Base-by-base conservation (phyloP, 805 yeast genomes). In the Metschnikowia amazonensis region DNA sequence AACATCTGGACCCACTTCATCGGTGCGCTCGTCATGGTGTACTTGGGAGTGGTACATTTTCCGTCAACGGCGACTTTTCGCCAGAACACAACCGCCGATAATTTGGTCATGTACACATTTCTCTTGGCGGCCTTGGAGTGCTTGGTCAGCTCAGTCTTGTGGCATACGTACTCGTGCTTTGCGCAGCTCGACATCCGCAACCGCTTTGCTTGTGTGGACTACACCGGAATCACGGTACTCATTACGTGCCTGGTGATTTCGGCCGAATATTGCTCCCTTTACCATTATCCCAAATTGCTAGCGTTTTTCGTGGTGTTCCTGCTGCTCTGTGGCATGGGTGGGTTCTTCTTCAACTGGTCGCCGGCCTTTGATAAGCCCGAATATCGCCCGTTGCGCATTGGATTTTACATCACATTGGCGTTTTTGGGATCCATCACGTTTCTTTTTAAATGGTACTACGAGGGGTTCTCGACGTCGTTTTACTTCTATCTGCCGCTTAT, bases 151-250 rank as follows among this genome's bases (percentile, higher is more conserved):
- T 89, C 97, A 1, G 80, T 83, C 2, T 67, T 84, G 34, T 92
- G 97, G 97, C 99, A 92, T 65, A 86, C 97, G 3, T 90, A 89
- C 65, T 80, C 85, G 48, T 82, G 89, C 50, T 86, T 89, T 52
- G 80, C 92, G 14, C 75, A 76, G 42, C 64, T 85, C 36, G 58
- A 70, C 17, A 62, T 81, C 51, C 77, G 96, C 61, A 75, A 82
- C 52, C 77, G 80, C 43, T 88, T 86, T 66, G 97, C 97, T 0
- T 94, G 99, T 64, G 81, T 90, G 35, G 99, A 92, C 68, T 92
- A 92, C 65, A 84, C 95, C 5, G 99, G 99, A 2, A 92, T 92
- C 54, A 89, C 97, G 0, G 76, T 89, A 11, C 70, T 94, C 52
- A 90, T 92, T 56, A 85, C 96, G 0, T 92, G 95, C 13, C 86